These are phyloP conservation scores for Phytophthora fragariae DNA, from an alignment of 352 stramenopile species.

Conservation along the genomic window DNA sequence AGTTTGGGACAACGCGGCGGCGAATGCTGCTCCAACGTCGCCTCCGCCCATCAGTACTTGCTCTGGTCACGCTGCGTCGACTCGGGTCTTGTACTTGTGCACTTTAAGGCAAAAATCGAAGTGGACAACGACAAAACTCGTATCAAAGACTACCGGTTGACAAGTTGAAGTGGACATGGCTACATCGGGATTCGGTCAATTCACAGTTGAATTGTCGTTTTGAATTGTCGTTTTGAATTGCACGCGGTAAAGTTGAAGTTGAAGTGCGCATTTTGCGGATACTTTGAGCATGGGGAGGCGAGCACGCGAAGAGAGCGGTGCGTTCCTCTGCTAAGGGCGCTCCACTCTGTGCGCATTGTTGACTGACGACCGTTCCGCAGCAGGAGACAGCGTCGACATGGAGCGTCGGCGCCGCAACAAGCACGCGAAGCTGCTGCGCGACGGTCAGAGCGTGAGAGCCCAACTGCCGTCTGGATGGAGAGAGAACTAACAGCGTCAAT, in stretches of 20 bases:
- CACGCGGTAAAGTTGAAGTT: constrained; percentile 14
- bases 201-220: constrained; percentile 4
- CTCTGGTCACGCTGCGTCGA: neutral
- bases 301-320: constrained; percentile 29
- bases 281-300: constrained; percentile 24
- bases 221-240: constrained; percentile 6
- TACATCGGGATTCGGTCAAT: neutral
- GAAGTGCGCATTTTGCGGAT: constrained; percentile 33
- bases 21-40: neutral
- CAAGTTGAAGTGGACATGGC: neutral
- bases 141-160: neutral
- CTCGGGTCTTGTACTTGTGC: neutral
- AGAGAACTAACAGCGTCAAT: neutral
- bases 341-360: neutral
- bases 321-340: neutral
- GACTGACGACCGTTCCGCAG: neutral
- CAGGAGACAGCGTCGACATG: constrained; percentile 5
- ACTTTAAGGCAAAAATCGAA: neutral
- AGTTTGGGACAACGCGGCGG: neutral
- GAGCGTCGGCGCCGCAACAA: constrained; percentile 15
- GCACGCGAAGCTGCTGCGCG: constrained; percentile 25
- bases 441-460: constrained; percentile 4
- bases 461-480: neutral
- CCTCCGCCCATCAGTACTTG: neutral
- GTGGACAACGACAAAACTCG: too few species aligned